phyloP scores from a whole-genome alignment of 2,329 filamentous ascomycete genomes.

The Sphaerulina vaccinii region DNA sequence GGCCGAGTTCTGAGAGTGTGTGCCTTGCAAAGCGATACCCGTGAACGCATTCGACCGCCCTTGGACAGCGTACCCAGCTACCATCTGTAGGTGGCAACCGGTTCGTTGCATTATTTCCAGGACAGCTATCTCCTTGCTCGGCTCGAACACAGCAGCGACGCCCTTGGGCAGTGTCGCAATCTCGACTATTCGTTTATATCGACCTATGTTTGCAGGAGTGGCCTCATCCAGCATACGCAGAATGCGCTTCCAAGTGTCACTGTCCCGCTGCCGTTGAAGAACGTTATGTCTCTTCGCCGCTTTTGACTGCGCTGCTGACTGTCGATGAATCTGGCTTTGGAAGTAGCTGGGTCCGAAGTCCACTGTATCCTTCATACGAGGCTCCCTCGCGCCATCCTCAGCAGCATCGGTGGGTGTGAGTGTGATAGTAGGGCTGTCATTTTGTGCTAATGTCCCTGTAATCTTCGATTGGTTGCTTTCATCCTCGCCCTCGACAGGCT shows the following conservation, averaged over 20 bases:
- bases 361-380: background rate
- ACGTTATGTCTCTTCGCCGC: background rate
- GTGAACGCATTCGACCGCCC: constrained; percentile 18
- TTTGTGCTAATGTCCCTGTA: too few relatives aligned
- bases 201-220: constrained; percentile 13
- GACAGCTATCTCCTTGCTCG: constrained; percentile 22
- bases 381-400: background rate
- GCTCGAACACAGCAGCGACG: constrained; percentile 22
- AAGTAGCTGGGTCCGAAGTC: constrained; percentile 3
- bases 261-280: constrained; percentile 13
- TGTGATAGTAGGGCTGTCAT: background rate
- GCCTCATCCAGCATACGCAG: constrained; percentile 21
- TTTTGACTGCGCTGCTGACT: background rate
- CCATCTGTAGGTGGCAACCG: constrained; percentile 25
- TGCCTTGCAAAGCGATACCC: constrained; percentile 26
- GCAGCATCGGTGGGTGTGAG: background rate
- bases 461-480: too few relatives aligned
- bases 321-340: background rate
- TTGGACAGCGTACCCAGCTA: constrained; percentile 18
- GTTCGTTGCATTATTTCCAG: constrained; percentile 36
- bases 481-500: background rate
- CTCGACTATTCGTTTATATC: constrained; percentile 25
- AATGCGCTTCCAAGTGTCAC: constrained; percentile 19
- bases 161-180: constrained; percentile 25
- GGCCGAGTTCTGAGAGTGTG: constrained; percentile 20